Percentiles rank a stretch among this genome's conserved stretches.
These are phyloP conservation scores for Cetradonia linearis DNA, from an alignment of 495 filamentous ascomycete genomes.

Conservation along the genomic window DNA sequence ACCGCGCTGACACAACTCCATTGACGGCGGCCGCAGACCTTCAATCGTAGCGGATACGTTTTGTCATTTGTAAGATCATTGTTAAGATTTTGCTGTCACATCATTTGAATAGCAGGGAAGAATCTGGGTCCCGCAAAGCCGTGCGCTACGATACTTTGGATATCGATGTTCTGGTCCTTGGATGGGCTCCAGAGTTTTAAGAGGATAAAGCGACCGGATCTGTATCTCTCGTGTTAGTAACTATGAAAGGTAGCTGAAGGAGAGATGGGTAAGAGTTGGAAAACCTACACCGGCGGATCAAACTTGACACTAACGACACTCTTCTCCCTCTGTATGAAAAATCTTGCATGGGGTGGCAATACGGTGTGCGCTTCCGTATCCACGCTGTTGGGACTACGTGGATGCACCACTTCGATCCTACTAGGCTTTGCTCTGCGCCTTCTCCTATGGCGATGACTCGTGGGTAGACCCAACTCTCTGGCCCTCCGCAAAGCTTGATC, in stretches of 20 bases:
- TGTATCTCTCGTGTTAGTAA: conserved; percentile 20
- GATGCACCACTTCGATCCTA: conserved; percentile 41
- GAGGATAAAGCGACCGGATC: conserved; percentile 63
- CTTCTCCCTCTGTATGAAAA: conserved; percentile 69
- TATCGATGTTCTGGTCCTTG: conserved; percentile 63
- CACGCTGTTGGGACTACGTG: conserved; percentile 14
- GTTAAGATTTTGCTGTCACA: conserved; percentile 27
- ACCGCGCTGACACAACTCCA: neutral
- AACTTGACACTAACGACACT: conserved; percentile 81
- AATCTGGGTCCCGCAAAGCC: conserved; percentile 77
- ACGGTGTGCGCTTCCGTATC: conserved; percentile 41
- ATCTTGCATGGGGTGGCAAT: conserved; percentile 61
- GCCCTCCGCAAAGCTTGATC: conserved; percentile 15
- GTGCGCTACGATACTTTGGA: conserved; percentile 67
- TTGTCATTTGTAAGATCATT: neutral
- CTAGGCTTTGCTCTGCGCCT: conserved; percentile 15
- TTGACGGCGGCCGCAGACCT: neutral
- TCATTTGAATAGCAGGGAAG: conserved; percentile 49
- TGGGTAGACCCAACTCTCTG: conserved; percentile 6
- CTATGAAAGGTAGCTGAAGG: neutral
- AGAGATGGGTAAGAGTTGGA: neutral
- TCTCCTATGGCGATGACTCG: conserved; percentile 9
- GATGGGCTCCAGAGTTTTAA: conserved; percentile 78
- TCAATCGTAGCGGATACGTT: neutral
- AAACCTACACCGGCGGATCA: conserved; percentile 71